A percentile compares a stretch with the other conserved stretches of the same genome.
phyloP scores from a whole-genome alignment of 1,284 basidiomycete genomes.

The Sporisorium exsertum region DNA sequence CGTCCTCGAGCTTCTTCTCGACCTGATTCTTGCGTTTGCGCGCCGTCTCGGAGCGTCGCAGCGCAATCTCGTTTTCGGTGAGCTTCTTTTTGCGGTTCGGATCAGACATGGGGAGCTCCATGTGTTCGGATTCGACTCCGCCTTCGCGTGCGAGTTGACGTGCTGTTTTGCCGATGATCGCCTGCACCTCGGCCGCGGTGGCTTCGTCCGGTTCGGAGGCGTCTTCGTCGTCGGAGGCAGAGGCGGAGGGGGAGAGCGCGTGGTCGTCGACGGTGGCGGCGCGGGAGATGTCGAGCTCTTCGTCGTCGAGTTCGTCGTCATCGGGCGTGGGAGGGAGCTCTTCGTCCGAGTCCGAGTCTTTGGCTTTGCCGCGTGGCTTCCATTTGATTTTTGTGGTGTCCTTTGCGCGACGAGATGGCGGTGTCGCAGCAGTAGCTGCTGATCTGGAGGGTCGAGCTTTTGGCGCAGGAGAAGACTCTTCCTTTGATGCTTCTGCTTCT shows the following conservation, averaged over 20 bases:
- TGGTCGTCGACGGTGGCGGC: constrained; percentile 2
- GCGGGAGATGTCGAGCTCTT: constrained; percentile 17
- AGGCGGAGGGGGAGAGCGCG: neutral
- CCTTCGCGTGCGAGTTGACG: constrained; percentile 61
- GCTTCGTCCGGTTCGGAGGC: constrained; percentile 45
- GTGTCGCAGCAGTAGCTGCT: neutral
- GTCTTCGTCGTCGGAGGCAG: constrained; percentile 9
- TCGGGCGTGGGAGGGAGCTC: constrained; percentile 14
- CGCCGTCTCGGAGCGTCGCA: constrained; percentile 85
- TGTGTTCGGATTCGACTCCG: constrained; percentile 44
- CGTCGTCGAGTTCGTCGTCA: constrained; percentile 34
- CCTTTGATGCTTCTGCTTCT: constrained; percentile 1
- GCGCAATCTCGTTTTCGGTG: constrained; percentile 83
- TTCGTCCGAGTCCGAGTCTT: constrained; percentile 27
- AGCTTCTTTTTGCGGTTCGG: constrained; percentile 78
- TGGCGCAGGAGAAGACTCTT: constrained; percentile 11
- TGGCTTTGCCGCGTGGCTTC: constrained; percentile 34
- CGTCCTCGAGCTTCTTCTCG: constrained; percentile 90
- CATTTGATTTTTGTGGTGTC: constrained; percentile 42
- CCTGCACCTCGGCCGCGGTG: constrained; percentile 34
- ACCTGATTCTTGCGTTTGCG: constrained; percentile 84
- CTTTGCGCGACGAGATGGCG: constrained; percentile 18
- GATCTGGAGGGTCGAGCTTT: constrained; percentile 10
- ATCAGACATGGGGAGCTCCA: constrained; percentile 61
- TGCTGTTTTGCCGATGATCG: constrained; percentile 60